Base-by-base conservation (phyloP, 1,284 basidiomycete species). In the Athelia psychrophila region DNA sequence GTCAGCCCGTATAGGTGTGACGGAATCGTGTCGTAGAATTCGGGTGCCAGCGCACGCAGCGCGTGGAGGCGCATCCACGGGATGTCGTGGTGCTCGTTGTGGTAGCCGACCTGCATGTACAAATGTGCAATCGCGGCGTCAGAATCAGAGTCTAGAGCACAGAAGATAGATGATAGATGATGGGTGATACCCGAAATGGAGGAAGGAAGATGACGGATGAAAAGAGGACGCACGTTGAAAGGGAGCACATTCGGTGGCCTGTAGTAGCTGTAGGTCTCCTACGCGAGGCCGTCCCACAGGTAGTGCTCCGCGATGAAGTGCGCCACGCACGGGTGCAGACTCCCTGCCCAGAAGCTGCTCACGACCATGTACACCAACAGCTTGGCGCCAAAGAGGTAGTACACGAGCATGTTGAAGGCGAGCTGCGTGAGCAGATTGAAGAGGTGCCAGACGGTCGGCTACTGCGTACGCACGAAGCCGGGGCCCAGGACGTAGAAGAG, bases 271-370 rank as follows among this genome's bases (percentile, higher is more conserved):
- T 95, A 98, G 0, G 97, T 99, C 73, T 99, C 97, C 68, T 98
- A 95, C 38, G 80, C 74, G 50, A 90, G 77, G 3, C 89, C 89
- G 60, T 94, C 91, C 88, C 94, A 95, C 25, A 97, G 77, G 64
- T 95, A 96, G 68, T 97, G 94, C 71, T 98, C 95, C 3, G 95
- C 95, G 58, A 98, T 98, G 64, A 99, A 99, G 73, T 99, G 96
- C 1, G 91, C 96, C 0, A 95, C 95, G 61, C 91, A 91, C 0
- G 97, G 97, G 65, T 99, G 96, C 27, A 98, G 70, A 59, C 89
- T 93, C 0, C 96, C 96, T 5, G 96, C 96, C 63, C 98, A 94
- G 80, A 98, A 98, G 63, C 87, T 91, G 55, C 86, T 90, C 63
- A 90, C 76, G 51, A 99, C 64, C 56, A 99, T 77, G 73, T 99